These are phyloP conservation scores for Diversispora epigaea DNA, from an alignment of 192 early-diverging fungal genomes.

Conservation along the genomic window DNA sequence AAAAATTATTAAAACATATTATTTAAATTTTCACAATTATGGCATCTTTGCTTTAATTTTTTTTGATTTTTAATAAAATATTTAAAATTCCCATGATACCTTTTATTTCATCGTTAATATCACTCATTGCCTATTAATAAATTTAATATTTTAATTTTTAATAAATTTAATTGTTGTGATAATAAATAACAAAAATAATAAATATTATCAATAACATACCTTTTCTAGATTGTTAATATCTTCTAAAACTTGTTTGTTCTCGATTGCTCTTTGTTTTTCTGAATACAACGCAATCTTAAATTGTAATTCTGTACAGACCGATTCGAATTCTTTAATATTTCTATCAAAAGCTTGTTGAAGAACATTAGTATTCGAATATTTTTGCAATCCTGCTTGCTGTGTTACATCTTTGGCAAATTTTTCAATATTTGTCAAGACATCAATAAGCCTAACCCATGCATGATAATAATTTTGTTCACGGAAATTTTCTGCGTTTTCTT, in stretches of 20 bases:
- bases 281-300: neutral
- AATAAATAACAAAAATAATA: too few species aligned
- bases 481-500: neutral
- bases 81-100: too few species aligned
- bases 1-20: too few species aligned
- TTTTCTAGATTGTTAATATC: neutral
- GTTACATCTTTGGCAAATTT: slow-evolving; percentile 10
- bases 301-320: neutral
- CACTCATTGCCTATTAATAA: too few species aligned
- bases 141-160: too few species aligned
- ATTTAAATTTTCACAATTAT: too few species aligned
- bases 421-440: slow-evolving; percentile 4
- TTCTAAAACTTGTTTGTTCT: neutral
- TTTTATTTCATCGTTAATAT: too few species aligned
- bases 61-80: too few species aligned
- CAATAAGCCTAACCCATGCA: neutral
- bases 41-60: too few species aligned
- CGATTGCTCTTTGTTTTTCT: neutral
- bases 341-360: neutral
- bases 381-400: neutral
- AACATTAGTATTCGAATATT: neutral
- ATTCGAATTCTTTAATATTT: neutral
- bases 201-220: too few species aligned
- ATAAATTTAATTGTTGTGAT: too few species aligned
- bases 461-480: slow-evolving; percentile 4